Percentiles rank a stretch among this genome's conserved stretches.
These are phyloP conservation scores for Dentipellis sp. DNA, from an alignment of 768 basidiomycete genomes.

Conservation along the genomic window DNA sequence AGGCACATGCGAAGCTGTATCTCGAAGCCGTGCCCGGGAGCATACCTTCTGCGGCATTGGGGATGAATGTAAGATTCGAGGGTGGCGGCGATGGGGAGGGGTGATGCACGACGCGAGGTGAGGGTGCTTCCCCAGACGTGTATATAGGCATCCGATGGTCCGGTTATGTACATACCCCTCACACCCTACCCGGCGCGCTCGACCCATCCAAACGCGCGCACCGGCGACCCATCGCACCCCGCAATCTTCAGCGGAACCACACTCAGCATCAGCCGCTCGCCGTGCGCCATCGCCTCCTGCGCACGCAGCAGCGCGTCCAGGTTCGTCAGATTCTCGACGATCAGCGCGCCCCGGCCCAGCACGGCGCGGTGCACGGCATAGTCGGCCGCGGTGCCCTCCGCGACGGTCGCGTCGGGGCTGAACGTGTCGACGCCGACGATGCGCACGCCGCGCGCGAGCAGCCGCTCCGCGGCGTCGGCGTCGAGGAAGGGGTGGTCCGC, in stretches of 20 bases:
- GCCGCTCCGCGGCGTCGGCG: constrained; percentile 15
- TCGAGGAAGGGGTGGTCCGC: constrained; percentile 21
- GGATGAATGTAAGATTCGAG: too few species aligned
- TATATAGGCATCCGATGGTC: too few species aligned
- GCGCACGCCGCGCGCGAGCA: constrained; percentile 16
- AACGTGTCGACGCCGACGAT: constrained; percentile 20
- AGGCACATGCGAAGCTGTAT: constrained; percentile 14
- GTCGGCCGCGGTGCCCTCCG: constrained; percentile 1
- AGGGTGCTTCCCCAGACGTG: background rate
- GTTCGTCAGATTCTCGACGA: constrained; percentile 21
- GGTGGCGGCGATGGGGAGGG: too few species aligned
- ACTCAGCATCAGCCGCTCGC: constrained; percentile 11
- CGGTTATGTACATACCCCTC: too few species aligned
- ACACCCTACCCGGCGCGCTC: too few species aligned
- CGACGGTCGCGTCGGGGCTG: constrained; percentile 17
- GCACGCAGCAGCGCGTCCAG: constrained; percentile 11
- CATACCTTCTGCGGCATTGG: too few species aligned
- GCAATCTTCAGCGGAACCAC: constrained; percentile 17
- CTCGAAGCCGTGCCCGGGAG: background rate
- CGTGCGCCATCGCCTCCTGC: constrained; percentile 1
- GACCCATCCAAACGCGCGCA: constrained; percentile 20
- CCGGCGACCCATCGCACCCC: constrained; percentile 20
- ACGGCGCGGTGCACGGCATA: constrained; percentile 16
- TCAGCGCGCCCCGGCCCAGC: constrained; percentile 16
- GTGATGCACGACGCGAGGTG: too few species aligned